phyloP scores from a whole-genome alignment of 345 rosid species.

The Anastatica hierochuntica region DNA sequence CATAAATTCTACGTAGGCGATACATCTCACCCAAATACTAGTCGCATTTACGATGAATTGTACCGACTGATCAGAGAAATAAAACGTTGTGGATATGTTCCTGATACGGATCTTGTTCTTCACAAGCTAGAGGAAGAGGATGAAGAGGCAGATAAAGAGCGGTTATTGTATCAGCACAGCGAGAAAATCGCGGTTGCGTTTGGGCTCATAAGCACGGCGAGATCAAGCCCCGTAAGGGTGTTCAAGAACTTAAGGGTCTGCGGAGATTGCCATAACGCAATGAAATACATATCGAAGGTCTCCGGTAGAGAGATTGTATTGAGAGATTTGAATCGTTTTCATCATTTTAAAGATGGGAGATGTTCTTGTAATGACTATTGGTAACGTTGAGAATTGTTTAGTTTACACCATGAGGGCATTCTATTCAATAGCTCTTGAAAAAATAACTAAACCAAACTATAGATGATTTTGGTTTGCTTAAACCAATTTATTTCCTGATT shows the following conservation, averaged over 20 bases:
- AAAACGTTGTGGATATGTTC: constrained; percentile 54
- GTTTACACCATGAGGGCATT: no score
- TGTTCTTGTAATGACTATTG: constrained; percentile 81
- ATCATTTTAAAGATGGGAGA: constrained; percentile 59
- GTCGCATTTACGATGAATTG: constrained; percentile 37
- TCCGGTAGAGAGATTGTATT: constrained; percentile 55
- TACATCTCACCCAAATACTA: constrained; percentile 45
- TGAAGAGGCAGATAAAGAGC: constrained; percentile 47
- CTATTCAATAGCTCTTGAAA: no score
- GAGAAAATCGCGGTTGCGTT: constrained; percentile 73
- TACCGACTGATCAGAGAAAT: constrained; percentile 35
- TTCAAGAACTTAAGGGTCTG: constrained; percentile 63
- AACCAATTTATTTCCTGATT: no score
- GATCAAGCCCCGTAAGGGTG: constrained; percentile 48
- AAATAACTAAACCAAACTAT: no score
- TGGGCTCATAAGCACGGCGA: constrained; percentile 48
- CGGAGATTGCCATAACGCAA: constrained; percentile 65
- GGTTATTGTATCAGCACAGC: constrained; percentile 54
- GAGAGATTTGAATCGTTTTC: constrained; percentile 69
- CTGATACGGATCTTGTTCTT: constrained; percentile 56
- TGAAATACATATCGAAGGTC: constrained; percentile 47
- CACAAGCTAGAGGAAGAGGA: constrained; percentile 51
- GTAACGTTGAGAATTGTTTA: no score
- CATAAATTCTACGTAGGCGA: constrained; percentile 67
- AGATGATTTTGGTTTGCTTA: no score